Conservation (phyloP, 805 yeast species). For the Cyberlindnera xylosilytica region DNA sequence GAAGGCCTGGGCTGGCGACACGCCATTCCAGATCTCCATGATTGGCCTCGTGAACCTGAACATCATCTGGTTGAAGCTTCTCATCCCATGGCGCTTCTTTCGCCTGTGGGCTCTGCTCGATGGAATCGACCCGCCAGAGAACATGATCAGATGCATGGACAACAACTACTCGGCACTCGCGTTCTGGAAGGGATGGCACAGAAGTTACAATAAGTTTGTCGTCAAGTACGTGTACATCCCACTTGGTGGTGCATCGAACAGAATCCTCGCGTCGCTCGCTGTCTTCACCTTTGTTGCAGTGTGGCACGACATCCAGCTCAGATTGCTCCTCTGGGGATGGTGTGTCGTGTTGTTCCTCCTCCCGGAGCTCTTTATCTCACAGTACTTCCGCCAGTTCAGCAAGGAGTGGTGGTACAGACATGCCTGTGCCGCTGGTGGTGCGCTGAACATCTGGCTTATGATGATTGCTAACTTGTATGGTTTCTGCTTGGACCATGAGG, state of each 20-base stretch:
- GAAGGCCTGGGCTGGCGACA: constrained; percentile 83
- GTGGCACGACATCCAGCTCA: constrained; percentile 96
- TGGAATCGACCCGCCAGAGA: constrained; percentile 94
- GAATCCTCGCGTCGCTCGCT: constrained; percentile 73
- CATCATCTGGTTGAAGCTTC: constrained; percentile 86
- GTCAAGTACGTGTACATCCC: constrained; percentile 88
- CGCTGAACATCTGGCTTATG: constrained; percentile 93
- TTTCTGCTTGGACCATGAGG: constrained; percentile 89
- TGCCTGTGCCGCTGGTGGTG: constrained; percentile 84
- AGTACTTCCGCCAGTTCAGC: constrained; percentile 36
- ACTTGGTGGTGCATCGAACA: constrained; percentile 73
- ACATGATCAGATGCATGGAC: constrained; percentile 94
- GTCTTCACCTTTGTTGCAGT: constrained; percentile 95
- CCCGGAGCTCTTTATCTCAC: constrained; percentile 75
- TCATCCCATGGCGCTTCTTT: constrained; percentile 95
- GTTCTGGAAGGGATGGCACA: constrained; percentile 99
- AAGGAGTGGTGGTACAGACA: constrained; percentile 71
- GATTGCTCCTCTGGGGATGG: constrained; percentile 94
- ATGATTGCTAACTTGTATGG: constrained; percentile 95
- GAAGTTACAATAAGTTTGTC: constrained; percentile 89
- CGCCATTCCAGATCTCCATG: constrained; percentile 94
- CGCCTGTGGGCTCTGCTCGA: constrained; percentile 92
- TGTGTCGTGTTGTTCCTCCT: constrained; percentile 77
- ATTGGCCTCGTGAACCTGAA: constrained; percentile 87
- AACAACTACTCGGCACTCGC: constrained; percentile 89